Evolutionary conservation across 345 rosid species (phyloP).

Genomic region (Erucastrum elatum): DNA sequence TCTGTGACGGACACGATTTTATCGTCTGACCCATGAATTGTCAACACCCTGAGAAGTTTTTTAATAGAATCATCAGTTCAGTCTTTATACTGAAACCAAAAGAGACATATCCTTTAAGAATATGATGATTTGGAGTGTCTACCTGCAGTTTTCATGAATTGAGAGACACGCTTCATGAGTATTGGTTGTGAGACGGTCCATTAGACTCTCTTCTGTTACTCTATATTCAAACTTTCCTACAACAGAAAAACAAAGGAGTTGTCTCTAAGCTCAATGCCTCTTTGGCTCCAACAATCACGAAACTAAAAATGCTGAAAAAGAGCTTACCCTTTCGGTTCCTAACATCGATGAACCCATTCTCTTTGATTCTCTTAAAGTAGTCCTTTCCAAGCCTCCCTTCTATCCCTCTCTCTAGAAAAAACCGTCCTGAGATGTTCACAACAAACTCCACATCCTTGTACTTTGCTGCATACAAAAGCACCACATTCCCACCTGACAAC

Average conservation of each 20-base stretch:
- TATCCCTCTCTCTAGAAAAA: constrained; percentile 65
- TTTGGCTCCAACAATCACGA: not conserved
- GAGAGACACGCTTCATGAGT: constrained; percentile 38
- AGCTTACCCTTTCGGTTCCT: constrained; percentile 54
- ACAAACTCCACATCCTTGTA: constrained; percentile 56
- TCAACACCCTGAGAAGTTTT: constrained; percentile 71
- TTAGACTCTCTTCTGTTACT: constrained; percentile 70
- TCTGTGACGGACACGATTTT: constrained; percentile 60
- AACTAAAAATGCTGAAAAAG: not conserved
- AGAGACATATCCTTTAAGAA: not conserved
- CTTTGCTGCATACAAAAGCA: constrained; percentile 79
- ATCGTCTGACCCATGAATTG: constrained; percentile 76
- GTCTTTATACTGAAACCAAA: not conserved
- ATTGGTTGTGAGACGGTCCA: constrained; percentile 68
- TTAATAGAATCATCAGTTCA: not conserved
- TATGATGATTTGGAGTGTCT: not conserved
- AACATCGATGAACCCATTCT: constrained; percentile 69
- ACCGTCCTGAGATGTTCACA: constrained; percentile 78
- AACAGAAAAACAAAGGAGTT: not conserved
- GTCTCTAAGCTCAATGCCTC: not conserved
- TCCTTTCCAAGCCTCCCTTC: constrained; percentile 74
- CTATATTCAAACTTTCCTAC: constrained; percentile 69
- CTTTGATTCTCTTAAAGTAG: constrained; percentile 58
- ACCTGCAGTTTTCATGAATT: constrained; percentile 61
- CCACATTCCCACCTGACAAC: constrained; percentile 79